A percentile compares a stretch with the other conserved stretches of the same genome.
These are phyloP conservation scores for Trichoderma pleuroti DNA, from an alignment of 2,329 filamentous ascomycete genomes.

Conservation along the genomic window DNA sequence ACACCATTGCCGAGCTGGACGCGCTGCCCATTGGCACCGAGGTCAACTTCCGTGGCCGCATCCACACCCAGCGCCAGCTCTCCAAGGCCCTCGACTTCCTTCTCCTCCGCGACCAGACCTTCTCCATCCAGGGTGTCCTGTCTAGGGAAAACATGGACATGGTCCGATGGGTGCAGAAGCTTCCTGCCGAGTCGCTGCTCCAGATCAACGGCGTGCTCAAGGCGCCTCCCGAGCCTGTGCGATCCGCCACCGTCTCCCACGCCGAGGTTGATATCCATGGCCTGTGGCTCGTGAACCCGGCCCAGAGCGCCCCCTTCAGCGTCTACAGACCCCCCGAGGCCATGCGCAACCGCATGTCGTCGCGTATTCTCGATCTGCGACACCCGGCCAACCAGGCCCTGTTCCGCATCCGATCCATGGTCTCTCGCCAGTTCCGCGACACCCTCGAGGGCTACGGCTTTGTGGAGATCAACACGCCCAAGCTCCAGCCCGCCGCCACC, in stretches of 20 bases:
- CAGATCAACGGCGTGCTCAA: constrained; percentile 72
- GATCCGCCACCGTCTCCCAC: constrained; percentile 70
- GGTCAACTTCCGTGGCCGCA: constrained; percentile 42
- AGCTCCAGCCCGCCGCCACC: constrained; percentile 83
- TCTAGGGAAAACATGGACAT: constrained; percentile 58
- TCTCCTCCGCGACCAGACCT: constrained; percentile 78
- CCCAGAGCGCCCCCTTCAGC: constrained; percentile 48
- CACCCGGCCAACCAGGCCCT: constrained; percentile 84
- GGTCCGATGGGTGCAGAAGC: constrained; percentile 81
- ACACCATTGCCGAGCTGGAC: constrained; percentile 38
- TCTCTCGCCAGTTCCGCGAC: constrained; percentile 75
- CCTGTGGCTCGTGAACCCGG: constrained; percentile 50
- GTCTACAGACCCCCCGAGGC: constrained; percentile 63
- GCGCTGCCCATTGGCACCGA: constrained; percentile 37
- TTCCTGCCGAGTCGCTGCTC: constrained; percentile 74
- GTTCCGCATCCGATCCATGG: constrained; percentile 79
- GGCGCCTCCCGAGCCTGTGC: constrained; percentile 68
- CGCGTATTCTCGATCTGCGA: constrained; percentile 78
- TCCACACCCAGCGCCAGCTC: constrained; percentile 68
- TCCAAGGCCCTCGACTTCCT: constrained; percentile 81
- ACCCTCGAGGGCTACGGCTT: constrained; percentile 74
- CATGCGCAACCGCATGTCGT: constrained; percentile 65
- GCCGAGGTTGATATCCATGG: constrained; percentile 68
- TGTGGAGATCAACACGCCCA: constrained; percentile 91
- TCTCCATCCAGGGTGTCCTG: constrained; percentile 81